Percentiles rank a stretch among this genome's conserved stretches.
phyloP scores from a whole-genome alignment of 23 red algal genomes.

The Agarophyton chilense region DNA sequence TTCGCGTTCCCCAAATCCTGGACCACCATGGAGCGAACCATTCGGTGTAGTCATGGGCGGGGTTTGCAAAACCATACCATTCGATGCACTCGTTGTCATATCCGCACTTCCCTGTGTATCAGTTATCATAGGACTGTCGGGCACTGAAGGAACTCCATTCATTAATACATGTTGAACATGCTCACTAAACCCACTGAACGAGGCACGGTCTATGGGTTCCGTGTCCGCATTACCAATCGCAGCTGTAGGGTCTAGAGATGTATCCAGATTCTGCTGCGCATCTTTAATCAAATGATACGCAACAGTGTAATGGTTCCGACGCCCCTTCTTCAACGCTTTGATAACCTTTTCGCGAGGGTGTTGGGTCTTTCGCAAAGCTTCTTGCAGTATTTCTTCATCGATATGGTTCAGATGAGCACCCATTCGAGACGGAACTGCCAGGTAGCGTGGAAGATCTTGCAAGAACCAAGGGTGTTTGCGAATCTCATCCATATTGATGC shows the following conservation, averaged over 20 bases:
- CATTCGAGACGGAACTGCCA: slow-evolving; percentile 65
- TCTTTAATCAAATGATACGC: slow-evolving; percentile 93
- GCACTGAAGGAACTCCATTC: not conserved
- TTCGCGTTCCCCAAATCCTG: slow-evolving; percentile 26
- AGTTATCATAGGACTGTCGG: slow-evolving; percentile 14
- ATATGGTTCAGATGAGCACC: slow-evolving; percentile 59
- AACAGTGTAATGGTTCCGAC: slow-evolving; percentile 89
- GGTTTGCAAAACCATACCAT: slow-evolving; percentile 35
- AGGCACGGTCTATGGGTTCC: not conserved
- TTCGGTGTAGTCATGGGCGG: slow-evolving; percentile 15
- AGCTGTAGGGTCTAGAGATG: slow-evolving; percentile 36
- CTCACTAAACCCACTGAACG: not conserved
- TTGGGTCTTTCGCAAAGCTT: slow-evolving; percentile 64
- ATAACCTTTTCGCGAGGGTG: slow-evolving; percentile 78
- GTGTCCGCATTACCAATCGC: not conserved
- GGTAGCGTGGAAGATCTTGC: slow-evolving; percentile 88
- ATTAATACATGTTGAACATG: not conserved
- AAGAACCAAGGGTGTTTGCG: slow-evolving; percentile 94
- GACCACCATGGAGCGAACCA: not conserved
- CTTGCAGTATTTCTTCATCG: slow-evolving; percentile 72
- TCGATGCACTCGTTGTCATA: not conserved
- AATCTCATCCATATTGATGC: slow-evolving; percentile 95
- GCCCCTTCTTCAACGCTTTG: slow-evolving; percentile 63
- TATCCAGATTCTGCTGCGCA: slow-evolving; percentile 76
- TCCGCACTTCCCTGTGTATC: slow-evolving; percentile 14